Base-by-base conservation (phyloP, 2,329 filamentous ascomycete species). In the Pyrenochaeta sp. region DNA sequence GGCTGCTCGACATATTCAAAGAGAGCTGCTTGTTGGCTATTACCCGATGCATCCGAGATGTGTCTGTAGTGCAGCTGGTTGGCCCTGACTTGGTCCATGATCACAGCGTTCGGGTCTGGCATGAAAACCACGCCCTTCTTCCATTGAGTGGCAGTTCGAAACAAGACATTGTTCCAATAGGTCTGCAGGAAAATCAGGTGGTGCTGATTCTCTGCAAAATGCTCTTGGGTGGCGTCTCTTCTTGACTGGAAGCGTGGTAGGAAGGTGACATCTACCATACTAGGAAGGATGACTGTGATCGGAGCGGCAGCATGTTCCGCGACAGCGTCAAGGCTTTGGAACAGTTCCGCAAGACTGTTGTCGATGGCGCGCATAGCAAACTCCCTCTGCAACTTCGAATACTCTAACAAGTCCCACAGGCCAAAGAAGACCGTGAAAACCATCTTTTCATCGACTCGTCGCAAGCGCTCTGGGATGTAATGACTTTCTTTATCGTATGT, bases 341-440 rank as follows among this genome's bases (percentile, higher is more conserved):
- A 75, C 34, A 78, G 59, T 40, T 69, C 64, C 22, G 67, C 65
- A 24, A 78, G 71, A 51, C 71, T 77, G 40, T 65, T 66, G 24
- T 74, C 66, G 42, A 78, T 72, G 4, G 73, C 73, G 28, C 63
- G 62, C 50, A 72, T 62, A 3, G 71, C 74, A 9, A 58, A 61
- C 28, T 69, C 62, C 39, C 69, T 65, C 10, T 74, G 70, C 47
- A 77, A 53, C 2, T 53, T 45, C 2, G 72, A 67, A 51, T 73
- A 78, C 46, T 74, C 69, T 60, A 75, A 60, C 25, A 78, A 54
- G 48, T 78, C 77, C 71, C 73, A 77, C 22, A 74, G 64, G 13
- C 77, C 76, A 49, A 78, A 77, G 39, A 72, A 72, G 15, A 78
- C 67, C 9, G 76, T 76, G 56, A 77, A 77, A 34, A 76, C 52